These are phyloP conservation scores for Brassica balearica DNA, from an alignment of 441 rosid species.

Conservation along the genomic window DNA sequence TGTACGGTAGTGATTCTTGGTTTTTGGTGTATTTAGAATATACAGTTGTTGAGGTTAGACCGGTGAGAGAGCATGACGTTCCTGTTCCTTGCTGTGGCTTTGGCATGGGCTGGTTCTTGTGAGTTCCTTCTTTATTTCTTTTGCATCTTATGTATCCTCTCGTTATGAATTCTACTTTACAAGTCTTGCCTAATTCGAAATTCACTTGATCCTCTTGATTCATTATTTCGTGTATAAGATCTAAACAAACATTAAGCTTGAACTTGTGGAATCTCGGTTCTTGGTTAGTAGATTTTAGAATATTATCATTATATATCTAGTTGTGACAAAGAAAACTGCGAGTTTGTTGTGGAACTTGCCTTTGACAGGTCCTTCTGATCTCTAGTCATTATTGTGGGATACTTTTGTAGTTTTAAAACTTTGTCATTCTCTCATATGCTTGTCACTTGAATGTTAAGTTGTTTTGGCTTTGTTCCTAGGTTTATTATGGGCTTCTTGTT, in stretches of 20 bases:
- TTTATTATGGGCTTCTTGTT: conserved; percentile 81
- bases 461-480: conserved; percentile 47
- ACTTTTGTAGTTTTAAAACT: neutral
- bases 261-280: neutral
- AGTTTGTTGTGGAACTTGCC: neutral
- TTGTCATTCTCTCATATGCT: neutral
- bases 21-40: conserved; percentile 52
- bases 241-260: neutral
- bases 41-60: conserved; percentile 59
- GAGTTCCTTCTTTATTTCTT: conserved; percentile 43
- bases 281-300: neutral
- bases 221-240: neutral
- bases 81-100: conserved; percentile 61
- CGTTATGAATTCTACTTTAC: neutral
- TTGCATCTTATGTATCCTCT: neutral
- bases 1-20: conserved; percentile 11
- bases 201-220: neutral
- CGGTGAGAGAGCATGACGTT: conserved; percentile 56
- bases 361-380: neutral
- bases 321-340: neutral
- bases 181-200: neutral
- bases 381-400: neutral
- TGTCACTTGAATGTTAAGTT: neutral
- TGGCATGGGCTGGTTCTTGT: conserved; percentile 94
- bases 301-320: neutral